Evolutionary conservation across 2,329 filamentous ascomycete genomes (phyloP), one percentile per base, ranked within the genome.

Genomic region (Pseudogymnoascus sp.): DNA sequence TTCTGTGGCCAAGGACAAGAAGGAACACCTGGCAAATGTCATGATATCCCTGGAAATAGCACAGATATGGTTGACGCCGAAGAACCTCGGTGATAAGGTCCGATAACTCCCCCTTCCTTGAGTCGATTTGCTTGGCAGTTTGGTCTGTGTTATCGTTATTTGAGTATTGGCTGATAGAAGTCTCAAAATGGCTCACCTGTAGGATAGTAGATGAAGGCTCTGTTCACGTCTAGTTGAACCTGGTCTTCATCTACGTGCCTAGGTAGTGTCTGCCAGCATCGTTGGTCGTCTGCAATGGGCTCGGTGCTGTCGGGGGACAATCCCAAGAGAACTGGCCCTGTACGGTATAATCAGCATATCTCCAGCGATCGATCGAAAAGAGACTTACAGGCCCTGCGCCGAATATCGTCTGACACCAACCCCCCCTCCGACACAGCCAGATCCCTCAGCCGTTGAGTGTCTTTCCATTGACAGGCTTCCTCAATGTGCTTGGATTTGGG

Each of bases 31-130:
- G 96, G 70, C 91, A 95, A 71, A 99, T 98, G 78, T 99, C 95
- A 76, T 99, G 95, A 75, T 96, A 99, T 73, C 95, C 95, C 78
- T 99, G 95, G 75, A 99, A 99, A 78, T 99, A 99, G 79, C 87
- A 91, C 37, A 99, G 84, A 73, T 88, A 87, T 14, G 93, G 91
- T 70, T 96, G 83, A 35, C 84, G 84, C 61, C 96, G 88, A 53
- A 99, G 83, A 12, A 96, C 86, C 67, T 89, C 83, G 61, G 85
- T 84, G 70, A 99, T 98, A 60, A 99, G 81, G 66, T 85, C 78
- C 6, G 87, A 93, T 1, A 99, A 83, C 71, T 95, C 87, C 62
- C 81, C 74, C 73, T 95, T 97, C 72, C 89, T 88, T 46, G 75
- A 75, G 56, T 85, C 80, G 63, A 96, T 82, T 68, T 93, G 86